Conservation (phyloP, 768 basidiomycete genomes). For the Russula emetica region DNA sequence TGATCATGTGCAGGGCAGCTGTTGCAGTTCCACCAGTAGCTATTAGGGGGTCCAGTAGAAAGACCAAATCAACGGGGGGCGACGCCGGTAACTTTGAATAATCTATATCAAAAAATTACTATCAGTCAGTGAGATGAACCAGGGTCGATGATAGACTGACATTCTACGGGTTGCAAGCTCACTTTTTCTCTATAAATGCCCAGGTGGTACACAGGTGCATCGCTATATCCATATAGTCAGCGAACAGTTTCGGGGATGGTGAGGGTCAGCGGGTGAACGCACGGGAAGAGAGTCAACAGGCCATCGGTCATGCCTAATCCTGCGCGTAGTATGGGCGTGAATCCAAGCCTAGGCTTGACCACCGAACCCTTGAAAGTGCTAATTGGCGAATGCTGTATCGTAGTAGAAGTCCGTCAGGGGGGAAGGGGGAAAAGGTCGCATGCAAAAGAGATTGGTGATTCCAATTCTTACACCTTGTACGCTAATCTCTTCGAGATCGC, state of each 20-base stretch:
- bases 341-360: conserved; percentile 74
- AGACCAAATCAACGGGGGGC: conserved; percentile 77
- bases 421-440: not conserved
- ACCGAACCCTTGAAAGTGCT: conserved; percentile 69
- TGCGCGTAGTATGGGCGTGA: conserved; percentile 89
- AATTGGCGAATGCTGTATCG: conserved; percentile 62
- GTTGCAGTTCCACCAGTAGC: conserved; percentile 92
- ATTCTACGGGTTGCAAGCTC: conserved; percentile 87
- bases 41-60: conserved; percentile 86
- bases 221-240: conserved; percentile 36
- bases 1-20: conserved; percentile 82
- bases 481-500: conserved; percentile 55
- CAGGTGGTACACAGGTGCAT: conserved; percentile 83
- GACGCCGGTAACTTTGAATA: conserved; percentile 83
- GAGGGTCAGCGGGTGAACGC: conserved; percentile 34
- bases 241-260: not conserved
- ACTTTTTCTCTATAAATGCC: conserved; percentile 87
- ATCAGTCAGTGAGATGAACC: not conserved
- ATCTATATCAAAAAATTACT: conserved; percentile 43
- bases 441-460: not conserved
- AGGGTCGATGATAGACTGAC: conserved; percentile 38
- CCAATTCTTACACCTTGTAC: conserved; percentile 58
- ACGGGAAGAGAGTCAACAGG: conserved; percentile 80
- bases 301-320: conserved; percentile 93
- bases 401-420: conserved; percentile 5